Conservation (phyloP, 2,329 filamentous ascomycete species). For the Arthrocladium fulminans region DNA sequence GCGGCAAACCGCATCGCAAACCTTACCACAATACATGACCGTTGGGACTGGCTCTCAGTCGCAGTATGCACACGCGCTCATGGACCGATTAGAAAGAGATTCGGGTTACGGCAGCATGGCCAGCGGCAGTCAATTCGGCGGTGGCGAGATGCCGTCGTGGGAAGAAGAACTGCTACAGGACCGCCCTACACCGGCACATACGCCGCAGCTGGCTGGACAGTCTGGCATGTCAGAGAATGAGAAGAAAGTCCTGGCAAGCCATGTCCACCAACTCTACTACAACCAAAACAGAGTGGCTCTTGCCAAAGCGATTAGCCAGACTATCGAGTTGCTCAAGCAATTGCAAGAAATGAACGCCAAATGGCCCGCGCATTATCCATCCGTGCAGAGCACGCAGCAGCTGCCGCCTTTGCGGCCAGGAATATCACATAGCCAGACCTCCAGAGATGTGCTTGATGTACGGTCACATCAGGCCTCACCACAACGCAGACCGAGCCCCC, state of each 20-base stretch:
- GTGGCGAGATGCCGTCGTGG: slow-evolving; percentile 40
- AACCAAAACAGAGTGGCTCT: slow-evolving; percentile 84
- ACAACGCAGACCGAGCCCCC: slow-evolving; percentile 39
- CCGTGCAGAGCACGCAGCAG: slow-evolving; percentile 56
- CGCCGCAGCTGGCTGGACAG: slow-evolving; percentile 42
- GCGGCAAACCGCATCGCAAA: background rate
- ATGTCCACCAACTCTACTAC: slow-evolving; percentile 70
- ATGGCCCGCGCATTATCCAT: slow-evolving; percentile 94
- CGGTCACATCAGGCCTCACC: slow-evolving; percentile 26
- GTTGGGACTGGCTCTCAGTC: slow-evolving; percentile 76
- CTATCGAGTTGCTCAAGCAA: slow-evolving; percentile 71
- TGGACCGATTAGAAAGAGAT: slow-evolving; percentile 73
- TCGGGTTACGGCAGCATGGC: slow-evolving; percentile 82
- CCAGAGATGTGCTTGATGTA: slow-evolving; percentile 24
- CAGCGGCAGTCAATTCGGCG: slow-evolving; percentile 49
- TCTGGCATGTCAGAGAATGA: slow-evolving; percentile 52
- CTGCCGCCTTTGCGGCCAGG: slow-evolving; percentile 27
- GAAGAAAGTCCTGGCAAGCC: slow-evolving; percentile 61
- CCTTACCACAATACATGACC: slow-evolving; percentile 58
- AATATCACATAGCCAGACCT: slow-evolving; percentile 31
- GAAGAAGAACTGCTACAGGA: slow-evolving; percentile 49
- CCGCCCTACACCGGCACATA: slow-evolving; percentile 48
- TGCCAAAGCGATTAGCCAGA: slow-evolving; percentile 77
- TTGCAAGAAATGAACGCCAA: slow-evolving; percentile 81
- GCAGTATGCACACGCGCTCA: slow-evolving; percentile 69